Percentiles rank a stretch among this genome's conserved stretches.
These are phyloP conservation scores for Xylaria sp. DNA, from an alignment of 2,329 filamentous ascomycete species.

Conservation along the genomic window DNA sequence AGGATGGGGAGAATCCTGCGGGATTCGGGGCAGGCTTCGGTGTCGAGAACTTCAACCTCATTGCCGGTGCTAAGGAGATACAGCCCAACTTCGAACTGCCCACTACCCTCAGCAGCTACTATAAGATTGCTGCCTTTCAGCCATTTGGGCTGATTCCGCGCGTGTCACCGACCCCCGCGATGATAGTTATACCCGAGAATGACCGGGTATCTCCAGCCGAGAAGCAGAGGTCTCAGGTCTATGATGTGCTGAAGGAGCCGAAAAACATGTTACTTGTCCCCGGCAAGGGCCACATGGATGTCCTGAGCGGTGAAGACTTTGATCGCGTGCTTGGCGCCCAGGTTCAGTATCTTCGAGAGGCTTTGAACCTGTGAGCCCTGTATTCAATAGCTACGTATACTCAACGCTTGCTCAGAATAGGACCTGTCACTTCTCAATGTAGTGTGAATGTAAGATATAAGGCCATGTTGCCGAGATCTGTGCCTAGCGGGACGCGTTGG, in stretches of 20 bases:
- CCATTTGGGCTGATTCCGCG: slow-evolving; percentile 26
- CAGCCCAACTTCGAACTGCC: slow-evolving; percentile 24
- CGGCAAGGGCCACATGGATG: slow-evolving; percentile 30
- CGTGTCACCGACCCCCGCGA: slow-evolving; percentile 24
- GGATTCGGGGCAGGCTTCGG: slow-evolving; percentile 43
- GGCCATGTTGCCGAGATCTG: not conserved
- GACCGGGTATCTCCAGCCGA: slow-evolving; percentile 30
- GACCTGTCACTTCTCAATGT: not conserved
- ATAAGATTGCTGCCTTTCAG: slow-evolving; percentile 24
- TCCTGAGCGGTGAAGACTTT: slow-evolving; percentile 30
- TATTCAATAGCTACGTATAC: not conserved
- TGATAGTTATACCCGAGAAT: slow-evolving; percentile 30
- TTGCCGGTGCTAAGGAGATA: slow-evolving; percentile 19
- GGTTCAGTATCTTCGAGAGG: slow-evolving; percentile 10
- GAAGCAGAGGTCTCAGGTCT: slow-evolving; percentile 19
- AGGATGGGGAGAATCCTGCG: slow-evolving; percentile 51
- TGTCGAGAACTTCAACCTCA: slow-evolving; percentile 16
- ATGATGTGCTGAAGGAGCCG: slow-evolving; percentile 22
- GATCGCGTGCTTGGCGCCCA: slow-evolving; percentile 6
- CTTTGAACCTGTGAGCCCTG: slow-evolving; percentile 1
- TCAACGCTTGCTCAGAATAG: not conserved
- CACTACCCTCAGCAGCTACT: slow-evolving; percentile 30
- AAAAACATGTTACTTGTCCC: slow-evolving; percentile 10
- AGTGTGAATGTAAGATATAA: not conserved
- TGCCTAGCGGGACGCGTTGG: not conserved